Evolutionary conservation across 805 yeast species (phyloP).

Genomic region (Saccharomycopsis vini): DNA sequence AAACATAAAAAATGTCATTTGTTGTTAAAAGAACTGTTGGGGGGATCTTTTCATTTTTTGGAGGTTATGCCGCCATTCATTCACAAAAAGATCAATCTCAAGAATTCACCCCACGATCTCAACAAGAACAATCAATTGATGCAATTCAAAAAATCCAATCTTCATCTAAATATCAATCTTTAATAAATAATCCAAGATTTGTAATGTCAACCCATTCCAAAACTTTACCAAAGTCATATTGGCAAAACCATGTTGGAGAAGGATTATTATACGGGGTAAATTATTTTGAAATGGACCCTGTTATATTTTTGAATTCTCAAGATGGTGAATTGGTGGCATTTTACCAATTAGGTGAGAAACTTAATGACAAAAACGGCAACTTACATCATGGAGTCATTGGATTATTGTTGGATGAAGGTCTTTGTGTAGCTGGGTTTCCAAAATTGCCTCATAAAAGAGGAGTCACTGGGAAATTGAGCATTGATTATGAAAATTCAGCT

Average conservation of each 20-base stretch:
- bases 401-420: constrained; percentile 58
- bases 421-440: constrained; percentile 81
- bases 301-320: constrained; percentile 45
- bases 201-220: constrained; percentile 30
- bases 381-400: constrained; percentile 65
- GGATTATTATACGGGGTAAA: constrained; percentile 65
- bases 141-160: constrained; percentile 25
- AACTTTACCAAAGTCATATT: constrained; percentile 50
- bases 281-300: constrained; percentile 67
- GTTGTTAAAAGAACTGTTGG: constrained; percentile 19
- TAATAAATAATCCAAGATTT: constrained; percentile 23
- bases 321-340: constrained; percentile 52
- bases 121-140: constrained; percentile 22
- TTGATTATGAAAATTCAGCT: constrained; percentile 44
- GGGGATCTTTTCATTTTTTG: constrained; percentile 19
- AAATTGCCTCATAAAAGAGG: constrained; percentile 73
- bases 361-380: constrained; percentile 43
- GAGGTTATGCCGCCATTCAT: constrained; percentile 22
- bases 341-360: constrained; percentile 52
- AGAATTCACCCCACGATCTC: constrained; percentile 17
- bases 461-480: constrained; percentile 71
- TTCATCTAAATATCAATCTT: constrained; percentile 23
- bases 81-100: constrained; percentile 17
- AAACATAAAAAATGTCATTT: neutral
- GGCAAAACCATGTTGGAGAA: constrained; percentile 54